Base-by-base conservation (phyloP, 1,284 basidiomycete genomes). In the Puccinia polysora region DNA sequence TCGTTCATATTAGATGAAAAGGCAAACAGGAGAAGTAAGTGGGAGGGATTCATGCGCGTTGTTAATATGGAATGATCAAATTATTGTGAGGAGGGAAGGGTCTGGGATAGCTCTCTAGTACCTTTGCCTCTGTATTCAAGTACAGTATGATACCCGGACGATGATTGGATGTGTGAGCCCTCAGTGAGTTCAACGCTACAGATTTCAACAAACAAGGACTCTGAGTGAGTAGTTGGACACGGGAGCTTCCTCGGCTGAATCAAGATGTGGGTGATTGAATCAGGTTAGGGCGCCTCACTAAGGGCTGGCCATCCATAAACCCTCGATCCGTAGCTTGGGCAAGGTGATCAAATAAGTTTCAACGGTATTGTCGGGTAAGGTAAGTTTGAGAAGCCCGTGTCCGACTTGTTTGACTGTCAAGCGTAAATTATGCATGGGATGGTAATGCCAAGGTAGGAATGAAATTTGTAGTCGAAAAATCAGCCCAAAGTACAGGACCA, bases 341-440 rank as follows among this genome's bases (percentile, higher is more conserved):
- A 98, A 85, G 3, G 94, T 97, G 80, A 98, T 90, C 68, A 97
- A 83, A 82, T 90, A 97, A 74, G 87, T 84, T 78, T 91, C 89
- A 74, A 83, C 82, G 38, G 77, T 78, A 2, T 86, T 86, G 10
- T 82, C 82, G 3, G 86, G 83, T 25, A 87, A 82, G 70, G 84
- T 82, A 71, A 96, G 84, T 14, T 86, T 89, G 50, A 98, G 83
- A 34, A 89, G 81, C 5, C 94, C 94, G 78, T 98, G 95, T 5
- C 95, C 95, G 75, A 97, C 89, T 81, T 98, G 95, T 81, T 91
- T 93, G 67, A 98, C 95, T 81, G 73, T 18, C 4, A 2, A 36
- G 14, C n/a, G 34, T 56, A 5, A 40, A 38, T 15, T 7, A 18
- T 40, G 25, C 14, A 32, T 47, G 30, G 40, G 4, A 23, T 49